These are phyloP conservation scores for Colletotrichum cuscutae DNA, from an alignment of 2,329 filamentous ascomycete genomes.

Conservation along the genomic window DNA sequence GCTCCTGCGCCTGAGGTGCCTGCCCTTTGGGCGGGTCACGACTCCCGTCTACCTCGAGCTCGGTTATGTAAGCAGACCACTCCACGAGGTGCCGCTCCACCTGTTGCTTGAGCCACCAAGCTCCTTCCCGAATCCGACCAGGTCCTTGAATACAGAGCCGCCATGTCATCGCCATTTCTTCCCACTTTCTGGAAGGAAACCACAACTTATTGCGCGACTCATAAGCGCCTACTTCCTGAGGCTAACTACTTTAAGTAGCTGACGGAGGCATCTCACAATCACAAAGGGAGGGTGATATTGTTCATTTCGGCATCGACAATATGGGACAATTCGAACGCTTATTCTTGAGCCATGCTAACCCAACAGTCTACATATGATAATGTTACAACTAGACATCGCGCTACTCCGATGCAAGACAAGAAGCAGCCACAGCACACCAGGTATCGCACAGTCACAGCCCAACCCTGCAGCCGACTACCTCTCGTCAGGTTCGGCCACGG, in stretches of 20 bases:
- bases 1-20: conserved; percentile 4
- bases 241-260: neutral
- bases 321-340: conserved; percentile 27
- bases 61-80: conserved; percentile 9
- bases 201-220: neutral
- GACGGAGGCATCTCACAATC: neutral
- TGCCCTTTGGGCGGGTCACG: conserved; percentile 3
- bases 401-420: conserved; percentile 17
- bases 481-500: conserved; percentile 56
- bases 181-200: neutral
- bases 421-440: conserved; percentile 1
- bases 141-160: neutral
- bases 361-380: conserved; percentile 27
- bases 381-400: conserved; percentile 19
- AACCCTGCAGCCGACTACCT: neutral
- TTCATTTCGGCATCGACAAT: neutral
- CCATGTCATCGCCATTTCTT: neutral
- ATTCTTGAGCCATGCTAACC: conserved; percentile 26
- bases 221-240: neutral
- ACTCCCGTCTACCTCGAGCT: neutral
- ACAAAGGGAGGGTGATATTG: too few relatives aligned
- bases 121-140: neutral
- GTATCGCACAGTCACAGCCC: neutral
- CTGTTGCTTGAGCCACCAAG: conserved; percentile 11
- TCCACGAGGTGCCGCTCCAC: neutral